Percentiles rank a stretch among this genome's conserved stretches.
phyloP scores from a whole-genome alignment of 257 asterid genomes.

The Apocynum venetum region DNA sequence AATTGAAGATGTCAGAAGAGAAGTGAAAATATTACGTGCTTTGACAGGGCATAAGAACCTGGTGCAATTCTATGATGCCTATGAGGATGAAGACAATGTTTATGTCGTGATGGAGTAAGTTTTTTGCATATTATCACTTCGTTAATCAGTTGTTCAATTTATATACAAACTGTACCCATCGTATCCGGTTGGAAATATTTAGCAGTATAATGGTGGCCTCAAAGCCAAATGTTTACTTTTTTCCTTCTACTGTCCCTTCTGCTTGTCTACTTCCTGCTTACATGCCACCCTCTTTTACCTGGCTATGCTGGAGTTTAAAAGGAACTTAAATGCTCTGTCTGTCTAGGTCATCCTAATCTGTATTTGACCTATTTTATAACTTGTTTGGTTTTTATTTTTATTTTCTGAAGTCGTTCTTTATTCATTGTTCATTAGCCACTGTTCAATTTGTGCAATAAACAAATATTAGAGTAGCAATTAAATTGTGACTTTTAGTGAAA shows the following conservation, averaged over 20 bases:
- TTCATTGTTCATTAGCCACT: neutral
- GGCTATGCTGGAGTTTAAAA: neutral
- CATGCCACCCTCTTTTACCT: neutral
- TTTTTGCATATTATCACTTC: constrained; percentile 8
- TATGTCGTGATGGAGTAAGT: constrained; percentile 70
- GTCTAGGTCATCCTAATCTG: neutral
- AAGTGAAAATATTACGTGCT: constrained; percentile 60
- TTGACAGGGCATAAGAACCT: constrained; percentile 58
- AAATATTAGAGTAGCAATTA: neutral
- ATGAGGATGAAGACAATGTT: constrained; percentile 61
- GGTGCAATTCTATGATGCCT: constrained; percentile 61
- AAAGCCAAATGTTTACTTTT: constrained; percentile 6
- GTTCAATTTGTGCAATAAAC: neutral
- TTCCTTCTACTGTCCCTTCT: neutral
- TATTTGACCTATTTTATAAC: neutral
- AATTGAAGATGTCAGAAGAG: constrained; percentile 63
- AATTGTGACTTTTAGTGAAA: no score
- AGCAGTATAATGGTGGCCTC: neutral
- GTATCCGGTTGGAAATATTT: neutral
- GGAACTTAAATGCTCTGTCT: neutral
- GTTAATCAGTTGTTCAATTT: neutral
- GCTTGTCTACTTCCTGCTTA: neutral
- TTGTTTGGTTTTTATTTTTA: neutral
- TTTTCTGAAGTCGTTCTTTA: neutral
- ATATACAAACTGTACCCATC: neutral